Base-by-base conservation (phyloP, 495 filamentous ascomycete genomes). In the Hamigera avellanea region DNA sequence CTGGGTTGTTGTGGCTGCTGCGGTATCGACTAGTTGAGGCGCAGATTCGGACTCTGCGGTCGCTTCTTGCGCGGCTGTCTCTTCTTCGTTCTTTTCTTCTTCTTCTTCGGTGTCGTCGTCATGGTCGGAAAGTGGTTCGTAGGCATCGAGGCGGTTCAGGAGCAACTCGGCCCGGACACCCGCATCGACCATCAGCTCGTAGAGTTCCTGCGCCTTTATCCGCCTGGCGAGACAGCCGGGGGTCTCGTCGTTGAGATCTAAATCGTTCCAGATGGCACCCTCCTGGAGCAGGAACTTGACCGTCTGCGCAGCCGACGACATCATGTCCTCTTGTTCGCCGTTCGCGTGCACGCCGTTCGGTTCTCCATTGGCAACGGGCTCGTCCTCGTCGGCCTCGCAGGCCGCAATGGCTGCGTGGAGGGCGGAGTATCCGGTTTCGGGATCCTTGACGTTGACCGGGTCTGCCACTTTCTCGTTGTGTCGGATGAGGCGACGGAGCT, bases 201-300 rank as follows among this genome's bases (percentile, higher is more conserved):
- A 98, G 31, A 95, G 53, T 37, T 80, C 76, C n/a, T 49, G 62
- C 43, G 81, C 56, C 0, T 78, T 80, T 10, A 94, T 59, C 21
- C 86, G 64, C 26, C 64, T 63, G 8, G 91, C 91, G 13, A 95
- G 50, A 60, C 93, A 96, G 1, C 86, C 91, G 0, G 91, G 89
- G 10, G 93, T 98, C 69, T 96, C 87, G 39, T 81, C 70, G 30
- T 82, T 76, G 26, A 65, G 59, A 46, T 96, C 86, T 2, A 98
- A 64, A 55, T 94, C 87, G 59, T 98, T 98, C 91, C 91, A 98
- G 37, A 96, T 95, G 4, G 84, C 93, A 2, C 91, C 91, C 51
- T 83, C 76, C 46, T 86, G 66, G 35, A 98, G 66, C 16, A 98
- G 65, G 46, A 93, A 73, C 36, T 70, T 70, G 12, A 95, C 69